Percentiles rank a stretch among this genome's conserved stretches.
These are phyloP conservation scores for Parachlorella kessleri DNA, from an alignment of 139 green algal genomes.

Conservation along the genomic window DNA sequence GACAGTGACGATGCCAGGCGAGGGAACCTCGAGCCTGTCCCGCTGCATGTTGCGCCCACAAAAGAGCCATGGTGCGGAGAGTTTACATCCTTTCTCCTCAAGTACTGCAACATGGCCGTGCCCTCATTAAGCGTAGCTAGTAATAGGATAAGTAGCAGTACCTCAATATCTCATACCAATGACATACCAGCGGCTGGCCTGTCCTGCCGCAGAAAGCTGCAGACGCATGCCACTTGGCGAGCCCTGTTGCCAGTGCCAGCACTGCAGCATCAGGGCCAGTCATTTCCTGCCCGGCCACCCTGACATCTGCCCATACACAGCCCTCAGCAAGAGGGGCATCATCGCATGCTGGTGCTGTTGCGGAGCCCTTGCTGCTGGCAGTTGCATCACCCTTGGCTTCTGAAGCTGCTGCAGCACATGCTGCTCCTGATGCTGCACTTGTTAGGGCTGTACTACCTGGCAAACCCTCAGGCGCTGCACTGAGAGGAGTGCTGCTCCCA, in stretches of 20 bases:
- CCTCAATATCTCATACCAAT: neutral
- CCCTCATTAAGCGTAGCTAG: neutral
- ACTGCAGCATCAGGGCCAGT: slow-evolving; percentile 52
- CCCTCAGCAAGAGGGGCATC: too few species aligned
- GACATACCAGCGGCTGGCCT: slow-evolving; percentile 21
- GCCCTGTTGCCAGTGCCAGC: slow-evolving; percentile 47
- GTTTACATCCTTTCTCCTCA: too few species aligned
- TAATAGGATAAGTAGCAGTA: neutral
- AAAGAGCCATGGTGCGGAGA: neutral
- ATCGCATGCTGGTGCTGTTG: too few species aligned
- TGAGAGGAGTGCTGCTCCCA: too few species aligned
- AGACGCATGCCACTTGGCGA: slow-evolving; percentile 51
- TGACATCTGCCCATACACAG: slow-evolving; percentile 27
- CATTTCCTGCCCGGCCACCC: slow-evolving; percentile 48
- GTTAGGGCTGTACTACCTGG: too few species aligned
- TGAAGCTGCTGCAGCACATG: too few species aligned
- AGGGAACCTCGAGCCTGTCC: too few species aligned
- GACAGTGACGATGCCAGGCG: too few species aligned
- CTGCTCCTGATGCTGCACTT: too few species aligned
- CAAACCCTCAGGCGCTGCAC: too few species aligned
- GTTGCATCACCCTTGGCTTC: too few species aligned
- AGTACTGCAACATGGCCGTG: neutral
- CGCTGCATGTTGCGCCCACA: neutral
- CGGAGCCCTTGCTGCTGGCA: too few species aligned
- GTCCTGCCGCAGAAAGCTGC: slow-evolving; percentile 38